These are phyloP conservation scores for Hericium rajendrae DNA, from an alignment of 768 basidiomycete species.

Conservation along the genomic window DNA sequence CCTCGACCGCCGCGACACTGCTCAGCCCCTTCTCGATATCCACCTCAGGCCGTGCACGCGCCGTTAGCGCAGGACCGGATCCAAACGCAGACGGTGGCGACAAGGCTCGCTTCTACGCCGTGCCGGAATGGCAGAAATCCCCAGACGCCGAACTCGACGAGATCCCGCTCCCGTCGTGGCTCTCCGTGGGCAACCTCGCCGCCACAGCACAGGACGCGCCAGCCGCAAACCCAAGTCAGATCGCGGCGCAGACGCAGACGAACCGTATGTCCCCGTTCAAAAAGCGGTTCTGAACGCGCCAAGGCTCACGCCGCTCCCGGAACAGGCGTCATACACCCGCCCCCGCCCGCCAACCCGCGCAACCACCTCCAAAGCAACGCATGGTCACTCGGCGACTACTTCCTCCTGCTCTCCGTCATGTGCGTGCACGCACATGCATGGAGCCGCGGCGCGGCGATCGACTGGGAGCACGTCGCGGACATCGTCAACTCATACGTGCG, in stretches of 20 bases:
- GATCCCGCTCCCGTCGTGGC: constrained; percentile 4
- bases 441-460: not conserved
- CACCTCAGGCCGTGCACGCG: no score
- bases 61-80: no score
- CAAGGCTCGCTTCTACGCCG: constrained; percentile 9
- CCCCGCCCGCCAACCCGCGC: constrained; percentile 6
- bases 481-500: constrained; percentile 1
- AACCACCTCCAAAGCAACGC: constrained; percentile 8
- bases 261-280: no score
- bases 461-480: constrained; percentile 9
- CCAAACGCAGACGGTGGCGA: no score
- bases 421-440: not conserved
- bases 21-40: no score
- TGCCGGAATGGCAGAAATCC: constrained; percentile 13
- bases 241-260: no score
- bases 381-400: constrained; percentile 12
- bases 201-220: not conserved
- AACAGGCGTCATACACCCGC: constrained; percentile 1
- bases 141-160: constrained; percentile 7
- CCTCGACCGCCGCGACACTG: no score
- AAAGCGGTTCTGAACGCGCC: no score
- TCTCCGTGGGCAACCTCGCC: not conserved
- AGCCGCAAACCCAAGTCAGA: not conserved
- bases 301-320: not conserved
- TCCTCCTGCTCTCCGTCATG: constrained; percentile 7